A percentile compares a stretch with the other conserved stretches of the same genome.
Conservation (phyloP, 768 basidiomycete species). For the Pleurotus platypus region DNA sequence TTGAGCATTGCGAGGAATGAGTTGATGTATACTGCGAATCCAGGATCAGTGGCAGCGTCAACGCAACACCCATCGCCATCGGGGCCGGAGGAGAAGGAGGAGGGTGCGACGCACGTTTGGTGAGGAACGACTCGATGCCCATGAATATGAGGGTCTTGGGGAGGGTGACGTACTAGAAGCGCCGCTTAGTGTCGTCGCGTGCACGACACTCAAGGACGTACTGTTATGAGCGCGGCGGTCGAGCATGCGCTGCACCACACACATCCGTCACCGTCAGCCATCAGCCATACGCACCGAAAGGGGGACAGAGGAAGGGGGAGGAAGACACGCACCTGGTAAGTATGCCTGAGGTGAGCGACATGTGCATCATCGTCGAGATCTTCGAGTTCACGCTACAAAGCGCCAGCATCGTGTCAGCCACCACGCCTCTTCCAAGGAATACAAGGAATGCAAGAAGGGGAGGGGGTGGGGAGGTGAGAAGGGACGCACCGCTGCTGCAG, state of each 20-base stretch:
- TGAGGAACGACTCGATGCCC: constrained; percentile 16
- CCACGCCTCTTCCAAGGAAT: too few relatives aligned
- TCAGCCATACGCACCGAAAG: not conserved
- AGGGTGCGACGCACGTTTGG: constrained; percentile 13
- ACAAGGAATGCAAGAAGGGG: too few relatives aligned
- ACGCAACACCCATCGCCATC: too few relatives aligned
- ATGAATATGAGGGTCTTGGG: constrained; percentile 17
- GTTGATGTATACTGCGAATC: constrained; percentile 24
- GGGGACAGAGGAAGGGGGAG: too few relatives aligned
- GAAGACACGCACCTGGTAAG: constrained; percentile 9
- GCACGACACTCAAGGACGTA: not conserved
- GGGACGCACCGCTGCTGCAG: too few relatives aligned
- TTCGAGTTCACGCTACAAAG: constrained; percentile 7
- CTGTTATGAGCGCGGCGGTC: constrained; percentile 7
- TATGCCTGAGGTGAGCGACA: not conserved
- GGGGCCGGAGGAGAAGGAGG: too few relatives aligned
- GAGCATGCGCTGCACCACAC: constrained; percentile 10
- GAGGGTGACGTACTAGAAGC: constrained; percentile 10
- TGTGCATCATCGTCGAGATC: constrained; percentile 7
- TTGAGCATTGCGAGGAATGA: constrained; percentile 24
- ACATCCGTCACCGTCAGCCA: not conserved
- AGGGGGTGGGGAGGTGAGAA: too few relatives aligned
- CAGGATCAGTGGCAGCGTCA: not conserved
- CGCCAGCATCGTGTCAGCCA: too few relatives aligned
- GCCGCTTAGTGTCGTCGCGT: not conserved